Evolutionary conservation across 1,284 basidiomycete species (phyloP), one percentile per base, ranked within the genome.

Genomic region (Pascua sp.): DNA sequence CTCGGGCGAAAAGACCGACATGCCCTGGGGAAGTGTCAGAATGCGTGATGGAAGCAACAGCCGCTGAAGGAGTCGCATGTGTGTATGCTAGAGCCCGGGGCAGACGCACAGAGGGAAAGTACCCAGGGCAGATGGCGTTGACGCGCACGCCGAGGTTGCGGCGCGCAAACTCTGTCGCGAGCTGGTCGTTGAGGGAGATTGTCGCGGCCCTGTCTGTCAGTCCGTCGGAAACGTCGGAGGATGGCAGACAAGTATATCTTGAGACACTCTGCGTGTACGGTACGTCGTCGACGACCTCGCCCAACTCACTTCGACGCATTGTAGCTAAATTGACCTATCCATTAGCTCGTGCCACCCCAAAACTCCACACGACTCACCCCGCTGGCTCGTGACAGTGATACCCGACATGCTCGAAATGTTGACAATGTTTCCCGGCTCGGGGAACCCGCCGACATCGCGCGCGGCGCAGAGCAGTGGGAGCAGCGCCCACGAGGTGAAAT

Each of bases 401-500:
- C 63, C 57, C 4, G 53, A 55, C 41, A 62, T 61, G 37, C 65
- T 68, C 8, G 70, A 63, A 13, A 77, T 58, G 66, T 72, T 76
- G 64, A 78, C 59, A 48, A 78, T 65, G 56, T 75, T 77, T 47
- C 77, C 77, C 9, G 67, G 63, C 59, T 75, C 73, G 10, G 63
- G 44, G 45, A 41, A 67, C 12, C 57, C 59, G 37, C 69, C 70
- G 13, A 67, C 59, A 0, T 63, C 60, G 61, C 71, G 73, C 36
- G 74, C 74, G 2, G 69, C 69, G 8, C 62, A 62, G 4, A 78
- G 67, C 12, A 77, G 64, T 4, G 76, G 76, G 11, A 78, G 62
- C 69, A 78, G 75, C 17, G 76, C 77, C 52, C 73, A 76, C 5
- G 75, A 61, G 11, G 70, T 71, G 60, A 77, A 78, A 63, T 73